Evolutionary conservation across 352 stramenopile species (phyloP), one percentile per base, ranked within the genome.

Genomic region (Globisporangium cystogenes): DNA sequence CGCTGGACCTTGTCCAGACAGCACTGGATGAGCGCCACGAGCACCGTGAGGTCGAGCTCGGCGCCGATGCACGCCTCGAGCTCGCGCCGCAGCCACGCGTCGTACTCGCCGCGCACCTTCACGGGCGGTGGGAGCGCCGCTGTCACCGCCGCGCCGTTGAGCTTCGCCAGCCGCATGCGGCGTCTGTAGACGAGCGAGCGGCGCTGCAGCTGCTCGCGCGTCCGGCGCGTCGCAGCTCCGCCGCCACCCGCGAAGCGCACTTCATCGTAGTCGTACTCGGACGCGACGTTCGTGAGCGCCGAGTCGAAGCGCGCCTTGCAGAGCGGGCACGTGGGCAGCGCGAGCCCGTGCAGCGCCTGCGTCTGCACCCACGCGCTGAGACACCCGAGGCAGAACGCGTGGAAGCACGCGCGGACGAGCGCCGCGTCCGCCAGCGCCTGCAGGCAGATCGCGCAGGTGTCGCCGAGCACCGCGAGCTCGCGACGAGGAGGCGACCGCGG

Each of bases 321-420:
- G 29, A 91, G 57, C 10, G 81, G 81, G 65, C 81, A 91, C 5
- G 72, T 85, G 31, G 76, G 55, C 15, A 42, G 60, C 0, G 67
- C 62, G 26, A 86, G 62, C 37, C 80, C 80, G 27, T 86, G 75
- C 11, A 88, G 56, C 27, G 68, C 73, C 46, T 84, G 53, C 54
- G 72, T 86, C 24, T 70, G 59, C 47, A 70, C 69, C 81, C 81
- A 91, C 12, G 65, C 77, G 41, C 67, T 74, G 15, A 91, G 46
- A 55, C 81, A 91, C 54, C 73, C 72, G 57, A 72, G 72, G 57
- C 81, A 91, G 63, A 85, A 91, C 8, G 87, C 78, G 57, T 91
- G 81, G 43, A 78, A 82, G 59, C 81, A 91, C 16, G 42, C 36
- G 7, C 62, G 67, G 7, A 88, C 51, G 72, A 91, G 87, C 48